Evolutionary conservation across 2,329 filamentous ascomycete genomes (phyloP), one percentile per base, ranked within the genome.

Genomic region (Penicillium digitatum): DNA sequence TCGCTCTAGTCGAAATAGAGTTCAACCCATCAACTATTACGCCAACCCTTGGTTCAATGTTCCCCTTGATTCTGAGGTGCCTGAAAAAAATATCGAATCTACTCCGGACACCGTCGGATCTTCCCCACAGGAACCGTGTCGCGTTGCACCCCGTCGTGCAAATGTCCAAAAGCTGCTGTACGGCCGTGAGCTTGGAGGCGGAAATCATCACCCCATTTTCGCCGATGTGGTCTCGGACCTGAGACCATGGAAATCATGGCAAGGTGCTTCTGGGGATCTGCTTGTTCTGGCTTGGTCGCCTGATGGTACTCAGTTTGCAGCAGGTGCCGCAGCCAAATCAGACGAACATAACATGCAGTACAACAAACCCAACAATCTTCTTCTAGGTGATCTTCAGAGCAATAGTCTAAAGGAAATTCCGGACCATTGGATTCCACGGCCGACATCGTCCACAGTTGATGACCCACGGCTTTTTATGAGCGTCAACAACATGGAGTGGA

Each of bases 331-430:
- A 6, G 79, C 82, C 29, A 77, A 82, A 5, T 78, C 78, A 3
- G 82, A 85, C 59, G 66, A 74, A 3, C 71, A 78, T 43, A 81
- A 78, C n/a, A 81, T 83, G 77, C 78, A 82, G 38, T 86, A 86
- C 63, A 86, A 86, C 55, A 72, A 79, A 37, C 72, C 76, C 0
- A 80, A 82, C 55, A 86, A 86, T 60, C 70, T 86, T 1, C 63
- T 86, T 1, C 66, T 82, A 34, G 83, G 83, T 1, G 72, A 82
- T 56, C 58, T 77, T 3, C 58, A 64, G 1, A 61, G 62, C 1
- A 76, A 74, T 20, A 63, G 62, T 1, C 64, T 86, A 8, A 70
- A 74, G 49, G 83, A 85, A 58, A 65, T 86, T 0, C 76, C 80
- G 1, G 77, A 82, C 47, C 83, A 86, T 62, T 75, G 74, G 34